A percentile compares a stretch with the other conserved stretches of the same genome.
Conservation (phyloP, 2,329 filamentous ascomycete species). For the Alternaria arbusti region DNA sequence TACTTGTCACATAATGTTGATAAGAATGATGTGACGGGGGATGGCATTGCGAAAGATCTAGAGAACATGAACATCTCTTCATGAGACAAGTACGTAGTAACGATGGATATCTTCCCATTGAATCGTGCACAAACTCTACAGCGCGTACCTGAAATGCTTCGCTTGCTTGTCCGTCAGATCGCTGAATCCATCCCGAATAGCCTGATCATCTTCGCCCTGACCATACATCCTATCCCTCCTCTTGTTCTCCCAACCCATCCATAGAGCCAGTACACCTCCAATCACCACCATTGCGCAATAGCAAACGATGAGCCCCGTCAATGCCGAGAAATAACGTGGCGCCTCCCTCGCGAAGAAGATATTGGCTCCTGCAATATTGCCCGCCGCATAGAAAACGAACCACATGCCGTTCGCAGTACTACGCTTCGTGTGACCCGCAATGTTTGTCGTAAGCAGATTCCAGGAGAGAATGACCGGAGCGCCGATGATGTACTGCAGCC, state of each 20-base stretch:
- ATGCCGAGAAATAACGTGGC: slow-evolving; percentile 54
- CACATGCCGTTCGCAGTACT: slow-evolving; percentile 57
- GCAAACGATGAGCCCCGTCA: slow-evolving; percentile 53
- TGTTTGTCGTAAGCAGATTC: slow-evolving; percentile 55
- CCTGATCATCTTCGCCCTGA: slow-evolving; percentile 37
- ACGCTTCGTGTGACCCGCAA: slow-evolving; percentile 60
- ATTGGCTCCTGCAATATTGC: slow-evolving; percentile 58
- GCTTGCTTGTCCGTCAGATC: slow-evolving; percentile 45
- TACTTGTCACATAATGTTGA: slow-evolving; percentile 10
- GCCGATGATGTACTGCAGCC: slow-evolving; percentile 59
- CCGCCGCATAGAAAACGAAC: slow-evolving; percentile 58
- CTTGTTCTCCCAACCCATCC: slow-evolving; percentile 45
- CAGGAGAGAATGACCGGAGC: slow-evolving; percentile 60
- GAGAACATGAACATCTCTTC: not conserved
- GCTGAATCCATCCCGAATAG: slow-evolving; percentile 43
- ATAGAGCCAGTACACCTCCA: slow-evolving; percentile 28
- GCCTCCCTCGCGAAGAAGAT: slow-evolving; percentile 55
- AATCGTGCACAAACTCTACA: slow-evolving; percentile 19
- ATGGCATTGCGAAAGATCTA: not conserved
- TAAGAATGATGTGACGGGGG: not conserved
- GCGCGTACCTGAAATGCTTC: slow-evolving; percentile 44
- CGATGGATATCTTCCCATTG: not conserved
- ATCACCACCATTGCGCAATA: slow-evolving; percentile 53
- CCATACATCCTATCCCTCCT: slow-evolving; percentile 37
- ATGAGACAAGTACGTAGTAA: not conserved